These are phyloP conservation scores for Euphorbia peplus DNA, from an alignment of 345 rosid genomes.

Conservation along the genomic window DNA sequence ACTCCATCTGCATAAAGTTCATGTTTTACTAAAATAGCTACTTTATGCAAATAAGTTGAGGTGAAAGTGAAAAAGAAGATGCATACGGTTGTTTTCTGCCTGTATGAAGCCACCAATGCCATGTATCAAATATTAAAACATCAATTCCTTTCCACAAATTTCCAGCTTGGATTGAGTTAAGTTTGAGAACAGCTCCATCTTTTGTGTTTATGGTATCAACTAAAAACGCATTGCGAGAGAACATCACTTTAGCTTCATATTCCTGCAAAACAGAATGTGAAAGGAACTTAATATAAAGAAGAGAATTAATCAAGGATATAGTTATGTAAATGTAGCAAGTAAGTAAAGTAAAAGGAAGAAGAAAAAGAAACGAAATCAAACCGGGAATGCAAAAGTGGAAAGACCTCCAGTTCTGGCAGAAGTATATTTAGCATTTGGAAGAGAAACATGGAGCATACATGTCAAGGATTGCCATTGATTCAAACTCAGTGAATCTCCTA, in stretches of 20 bases:
- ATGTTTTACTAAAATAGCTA: no score
- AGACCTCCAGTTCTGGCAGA: conserved; percentile 39
- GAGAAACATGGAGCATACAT: conserved; percentile 67
- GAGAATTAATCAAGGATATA: no score
- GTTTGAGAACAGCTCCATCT: conserved; percentile 46
- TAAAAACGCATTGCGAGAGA: conserved; percentile 66
- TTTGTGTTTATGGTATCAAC: conserved; percentile 49
- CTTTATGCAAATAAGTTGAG: no score
- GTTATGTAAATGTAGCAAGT: not conserved
- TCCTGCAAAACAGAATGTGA: conserved; percentile 29
- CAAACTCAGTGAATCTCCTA: conserved; percentile 78
- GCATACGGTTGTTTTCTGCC: conserved; percentile 74
- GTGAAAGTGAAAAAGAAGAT: no score
- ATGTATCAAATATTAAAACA: conserved; percentile 61
- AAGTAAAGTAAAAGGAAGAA: not conserved
- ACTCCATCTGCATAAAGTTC: no score
- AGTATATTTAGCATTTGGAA: conserved; percentile 34
- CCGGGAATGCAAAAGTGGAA: conserved; percentile 57
- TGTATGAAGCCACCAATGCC: conserved; percentile 98
- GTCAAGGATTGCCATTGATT: conserved; percentile 93
- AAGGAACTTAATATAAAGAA: no score
- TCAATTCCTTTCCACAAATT: conserved; percentile 52
- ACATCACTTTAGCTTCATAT: conserved; percentile 41
- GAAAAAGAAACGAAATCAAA: conserved; percentile 13
- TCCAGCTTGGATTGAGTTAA: conserved; percentile 51